phyloP scores from a whole-genome alignment of 1,284 basidiomycete species.

The Mycosarcoma mackinlayi region DNA sequence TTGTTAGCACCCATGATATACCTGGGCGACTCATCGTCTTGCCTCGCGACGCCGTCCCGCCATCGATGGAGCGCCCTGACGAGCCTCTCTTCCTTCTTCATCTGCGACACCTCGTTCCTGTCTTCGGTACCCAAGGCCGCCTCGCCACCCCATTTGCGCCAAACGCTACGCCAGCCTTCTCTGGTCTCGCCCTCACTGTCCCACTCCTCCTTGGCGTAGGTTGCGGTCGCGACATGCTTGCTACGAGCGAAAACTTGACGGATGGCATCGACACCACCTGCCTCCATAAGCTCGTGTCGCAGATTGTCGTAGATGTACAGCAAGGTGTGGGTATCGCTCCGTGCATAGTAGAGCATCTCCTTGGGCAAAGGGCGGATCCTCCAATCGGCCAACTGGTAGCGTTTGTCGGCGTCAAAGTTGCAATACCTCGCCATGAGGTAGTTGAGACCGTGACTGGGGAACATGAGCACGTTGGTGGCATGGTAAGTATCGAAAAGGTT shows the following conservation, averaged over 20 bases:
- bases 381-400: slow-evolving; percentile 97
- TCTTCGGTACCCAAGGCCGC: slow-evolving; percentile 56
- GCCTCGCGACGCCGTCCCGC: slow-evolving; percentile 83
- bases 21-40: slow-evolving; percentile 86
- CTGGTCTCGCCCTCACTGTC: slow-evolving; percentile 57
- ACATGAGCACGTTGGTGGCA: slow-evolving; percentile 79
- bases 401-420: slow-evolving; percentile 91
- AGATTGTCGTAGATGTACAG: slow-evolving; percentile 92
- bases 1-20: slow-evolving; percentile 52
- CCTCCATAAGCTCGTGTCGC: slow-evolving; percentile 80
- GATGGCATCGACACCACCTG: slow-evolving; percentile 69
- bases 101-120: slow-evolving; percentile 30
- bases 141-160: slow-evolving; percentile 69
- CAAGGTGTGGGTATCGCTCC: slow-evolving; percentile 94
- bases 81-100: slow-evolving; percentile 71
- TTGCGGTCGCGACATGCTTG: slow-evolving; percentile 58
- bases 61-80: slow-evolving; percentile 83
- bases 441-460: slow-evolving; percentile 84
- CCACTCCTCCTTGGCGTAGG: slow-evolving; percentile 67
- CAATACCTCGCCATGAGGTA: slow-evolving; percentile 89
- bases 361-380: slow-evolving; percentile 86
- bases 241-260: slow-evolving; percentile 56
- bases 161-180: slow-evolving; percentile 62
- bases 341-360: slow-evolving; percentile 91
- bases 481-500: slow-evolving; percentile 97